Base-by-base conservation (phyloP, 306 rosid species). In the Quercus gilva region DNA sequence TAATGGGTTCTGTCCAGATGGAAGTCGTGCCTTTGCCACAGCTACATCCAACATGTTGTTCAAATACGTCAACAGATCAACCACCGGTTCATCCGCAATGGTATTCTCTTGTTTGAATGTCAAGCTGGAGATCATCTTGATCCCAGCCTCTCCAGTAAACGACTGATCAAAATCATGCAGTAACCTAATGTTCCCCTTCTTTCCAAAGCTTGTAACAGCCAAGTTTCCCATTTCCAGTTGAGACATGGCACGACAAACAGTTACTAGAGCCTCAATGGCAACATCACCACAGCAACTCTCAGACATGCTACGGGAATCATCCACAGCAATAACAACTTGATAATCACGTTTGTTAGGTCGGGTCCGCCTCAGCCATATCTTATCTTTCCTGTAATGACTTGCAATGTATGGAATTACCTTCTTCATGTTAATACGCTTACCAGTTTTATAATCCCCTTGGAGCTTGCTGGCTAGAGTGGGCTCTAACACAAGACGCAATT, bases 261-360 rank as follows among this genome's bases (percentile, higher is more conserved):
- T 90, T 52, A 95, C 97, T 86, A 92, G 73, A 75, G 98, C 94
- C 86, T 95, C 97, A 74, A 87, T 75, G 33, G 97, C 98, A 69
- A 87, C 90, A 65, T 83, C 89, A 53, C 98, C 96, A n/a, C 94
- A 80, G 64, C 87, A 18, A 85, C 81, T 89, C 85, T 92, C 97
- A 10, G 96, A 91, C 98, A 95, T 95, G 70, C 99, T 95, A 26
- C 75, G 90, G 56, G 99, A 95, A 89, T 95, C 99, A 88, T 95
- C 99, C 83, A 95, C 80, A 1, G 98, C 99, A 81, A 95, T 91
- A 37, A 95, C 94, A 49, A 92, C 88, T 89, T 95, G 97, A 73
- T 95, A 95, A 85, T 95, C 98, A 74, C 96, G 99, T 84, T 95
- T 95, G 84, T 95, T 91, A 61, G 96, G 99, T 29, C 91, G 84